Evolutionary conservation across 768 basidiomycete genomes (phyloP).

Genomic region (Russula sp.): DNA sequence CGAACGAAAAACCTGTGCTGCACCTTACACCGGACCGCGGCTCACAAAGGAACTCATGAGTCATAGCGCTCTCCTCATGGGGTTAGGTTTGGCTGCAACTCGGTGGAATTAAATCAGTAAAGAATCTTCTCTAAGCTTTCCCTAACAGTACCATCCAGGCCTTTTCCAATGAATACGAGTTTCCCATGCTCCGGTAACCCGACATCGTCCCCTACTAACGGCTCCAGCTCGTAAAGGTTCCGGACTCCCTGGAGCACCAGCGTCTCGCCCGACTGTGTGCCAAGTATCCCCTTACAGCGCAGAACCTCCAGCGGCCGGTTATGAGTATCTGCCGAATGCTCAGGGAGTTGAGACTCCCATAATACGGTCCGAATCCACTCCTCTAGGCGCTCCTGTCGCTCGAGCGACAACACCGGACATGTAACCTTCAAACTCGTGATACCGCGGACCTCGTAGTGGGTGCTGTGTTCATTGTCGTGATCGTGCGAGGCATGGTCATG

Average conservation of each 20-base stretch:
- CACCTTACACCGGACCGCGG: constrained; percentile 6
- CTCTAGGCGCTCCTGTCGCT: constrained; percentile 53
- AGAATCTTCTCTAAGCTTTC: constrained; percentile 41
- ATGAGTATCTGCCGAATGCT: constrained; percentile 13
- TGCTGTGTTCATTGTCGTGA: constrained; percentile 24
- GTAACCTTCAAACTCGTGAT: constrained; percentile 74
- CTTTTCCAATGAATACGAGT: constrained; percentile 83
- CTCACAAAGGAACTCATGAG: neutral
- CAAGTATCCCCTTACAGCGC: constrained; percentile 84
- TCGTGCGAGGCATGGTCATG: constrained; percentile 34
- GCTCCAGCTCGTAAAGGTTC: constrained; percentile 74
- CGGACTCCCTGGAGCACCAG: constrained; percentile 89
- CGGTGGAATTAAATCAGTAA: neutral
- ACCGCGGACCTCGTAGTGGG: constrained; percentile 70
- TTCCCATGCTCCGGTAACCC: constrained; percentile 65
- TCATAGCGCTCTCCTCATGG: neutral
- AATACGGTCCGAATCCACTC: constrained; percentile 75
- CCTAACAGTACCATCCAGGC: constrained; percentile 52
- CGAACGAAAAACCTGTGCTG: neutral
- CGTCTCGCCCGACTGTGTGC: constrained; percentile 45
- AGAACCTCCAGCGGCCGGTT: constrained; percentile 49
- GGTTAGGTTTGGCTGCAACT: neutral
- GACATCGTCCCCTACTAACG: constrained; percentile 32
- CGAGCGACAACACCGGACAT: constrained; percentile 51
- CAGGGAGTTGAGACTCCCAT: constrained; percentile 67